phyloP scores from a whole-genome alignment of 441 rosid genomes.

The Viola pubescens region DNA sequence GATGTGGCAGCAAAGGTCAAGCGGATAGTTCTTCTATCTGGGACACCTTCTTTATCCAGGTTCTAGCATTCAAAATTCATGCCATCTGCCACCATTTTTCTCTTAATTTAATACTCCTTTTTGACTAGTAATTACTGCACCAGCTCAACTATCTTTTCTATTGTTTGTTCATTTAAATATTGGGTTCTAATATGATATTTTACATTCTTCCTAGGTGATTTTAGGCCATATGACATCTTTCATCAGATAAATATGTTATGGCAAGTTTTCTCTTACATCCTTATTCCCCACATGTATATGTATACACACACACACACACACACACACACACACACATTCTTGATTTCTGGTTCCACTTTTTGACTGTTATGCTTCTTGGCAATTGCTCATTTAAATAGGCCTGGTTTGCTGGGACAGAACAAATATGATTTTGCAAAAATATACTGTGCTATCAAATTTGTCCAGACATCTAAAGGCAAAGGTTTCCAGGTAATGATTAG shows the following conservation, averaged over 20 bases:
- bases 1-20: conserved; percentile 74
- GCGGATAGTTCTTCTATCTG: conserved; percentile 73
- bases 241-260: conserved; percentile 93
- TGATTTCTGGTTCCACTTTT: conserved; percentile 17
- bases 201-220: conserved; percentile 46
- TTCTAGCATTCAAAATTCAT: conserved; percentile 32
- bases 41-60: conserved; percentile 99
- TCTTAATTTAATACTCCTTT: conserved; percentile 7
- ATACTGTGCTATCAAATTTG: conserved; percentile 62
- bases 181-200: conserved; percentile 23
- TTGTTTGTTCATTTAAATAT: neutral
- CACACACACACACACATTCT: neutral
- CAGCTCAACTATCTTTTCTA: conserved; percentile 3
- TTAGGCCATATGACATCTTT: conserved; percentile 92
- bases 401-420: conserved; percentile 83
- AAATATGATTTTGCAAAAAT: conserved; percentile 88
- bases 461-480: conserved; percentile 46
- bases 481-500: conserved; percentile 57
- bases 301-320: no score
- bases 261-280: conserved; percentile 45
- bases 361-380: conserved; percentile 17
- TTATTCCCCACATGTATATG: neutral
- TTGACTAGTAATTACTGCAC: neutral
- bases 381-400: conserved; percentile 47
- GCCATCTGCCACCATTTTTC: conserved; percentile 13